A percentile compares a stretch with the other conserved stretches of the same genome.
These are phyloP conservation scores for Striga asiatica DNA, from an alignment of 257 asterid species.

Conservation along the genomic window DNA sequence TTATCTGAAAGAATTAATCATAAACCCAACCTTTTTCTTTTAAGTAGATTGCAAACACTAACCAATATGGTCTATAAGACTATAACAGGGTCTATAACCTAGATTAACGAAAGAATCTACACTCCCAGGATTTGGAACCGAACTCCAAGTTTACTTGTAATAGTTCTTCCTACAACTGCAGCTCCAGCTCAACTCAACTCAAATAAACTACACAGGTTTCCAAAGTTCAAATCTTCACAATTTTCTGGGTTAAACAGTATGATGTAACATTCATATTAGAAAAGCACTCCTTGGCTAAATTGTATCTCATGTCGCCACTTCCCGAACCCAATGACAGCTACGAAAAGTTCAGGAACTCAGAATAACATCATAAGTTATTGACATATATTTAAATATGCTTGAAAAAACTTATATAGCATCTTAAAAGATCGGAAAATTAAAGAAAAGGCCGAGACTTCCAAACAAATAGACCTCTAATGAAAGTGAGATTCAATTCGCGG, in stretches of 20 bases:
- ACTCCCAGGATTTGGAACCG: too few relatives aligned
- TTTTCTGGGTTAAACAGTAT: not conserved
- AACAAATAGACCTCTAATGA: conserved; percentile 37
- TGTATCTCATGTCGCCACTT: not conserved
- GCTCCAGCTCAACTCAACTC: conserved; percentile 1
- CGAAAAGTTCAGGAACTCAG: not conserved
- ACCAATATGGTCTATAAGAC: not conserved
- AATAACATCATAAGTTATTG: not conserved
- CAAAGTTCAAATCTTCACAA: not conserved
- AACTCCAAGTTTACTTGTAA: not conserved
- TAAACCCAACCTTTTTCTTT: not conserved
- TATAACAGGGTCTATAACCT: too few relatives aligned
- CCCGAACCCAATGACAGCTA: not conserved
- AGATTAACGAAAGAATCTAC: not conserved
- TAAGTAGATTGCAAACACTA: not conserved
- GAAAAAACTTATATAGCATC: not conserved
- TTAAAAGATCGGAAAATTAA: not conserved
- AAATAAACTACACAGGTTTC: not conserved
- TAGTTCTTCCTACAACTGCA: not conserved
- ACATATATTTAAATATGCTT: not conserved
- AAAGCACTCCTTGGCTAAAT: not conserved
- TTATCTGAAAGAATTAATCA: not conserved
- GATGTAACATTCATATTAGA: not conserved
- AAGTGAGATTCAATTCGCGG: conserved; percentile 61
- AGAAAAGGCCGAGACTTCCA: not conserved